A percentile compares a stretch with the other conserved stretches of the same genome.
phyloP scores from a whole-genome alignment of 805 yeast genomes.

The Ogataea zsoltii region DNA sequence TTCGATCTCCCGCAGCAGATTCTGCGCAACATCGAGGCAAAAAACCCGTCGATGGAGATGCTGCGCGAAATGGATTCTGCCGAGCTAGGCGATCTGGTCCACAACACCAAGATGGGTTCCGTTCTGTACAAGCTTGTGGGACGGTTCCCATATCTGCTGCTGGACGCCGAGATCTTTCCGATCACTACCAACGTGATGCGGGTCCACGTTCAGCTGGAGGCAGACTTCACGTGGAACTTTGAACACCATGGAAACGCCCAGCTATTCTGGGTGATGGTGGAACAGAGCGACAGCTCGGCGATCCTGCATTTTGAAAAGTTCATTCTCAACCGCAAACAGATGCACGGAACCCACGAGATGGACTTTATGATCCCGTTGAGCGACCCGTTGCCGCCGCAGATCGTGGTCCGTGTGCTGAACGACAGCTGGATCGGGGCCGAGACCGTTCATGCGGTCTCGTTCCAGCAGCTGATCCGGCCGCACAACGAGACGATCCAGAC shows the following conservation, averaged over 20 bases:
- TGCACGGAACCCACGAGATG: constrained; percentile 61
- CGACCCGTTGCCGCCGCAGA: constrained; percentile 89
- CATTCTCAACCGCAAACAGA: constrained; percentile 59
- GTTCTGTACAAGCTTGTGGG: constrained; percentile 60
- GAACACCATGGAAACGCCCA: constrained; percentile 80
- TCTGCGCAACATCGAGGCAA: constrained; percentile 58
- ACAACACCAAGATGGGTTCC: constrained; percentile 73
- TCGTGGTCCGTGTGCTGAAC: constrained; percentile 74
- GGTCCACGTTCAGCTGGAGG: constrained; percentile 64
- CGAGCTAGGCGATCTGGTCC: constrained; percentile 89
- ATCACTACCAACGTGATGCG: constrained; percentile 85
- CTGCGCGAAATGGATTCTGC: constrained; percentile 69
- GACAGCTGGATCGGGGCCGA: constrained; percentile 92
- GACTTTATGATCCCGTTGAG: constrained; percentile 91
- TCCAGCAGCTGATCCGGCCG: constrained; percentile 88
- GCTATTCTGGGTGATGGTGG: constrained; percentile 90
- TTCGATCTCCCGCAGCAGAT: constrained; percentile 77
- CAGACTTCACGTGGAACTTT: constrained; percentile 87
- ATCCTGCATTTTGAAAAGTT: constrained; percentile 83
- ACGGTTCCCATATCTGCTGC: constrained; percentile 71
- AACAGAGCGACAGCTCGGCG: constrained; percentile 72
- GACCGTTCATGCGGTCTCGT: constrained; percentile 71
- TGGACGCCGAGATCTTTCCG: constrained; percentile 85
- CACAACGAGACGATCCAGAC: constrained; percentile 85
- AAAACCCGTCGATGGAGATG: constrained; percentile 67